Percentiles rank a stretch among this genome's conserved stretches.
Evolutionary conservation across 352 stramenopile genomes (phyloP).

Genomic region (Phytophthora ohioensis): DNA sequence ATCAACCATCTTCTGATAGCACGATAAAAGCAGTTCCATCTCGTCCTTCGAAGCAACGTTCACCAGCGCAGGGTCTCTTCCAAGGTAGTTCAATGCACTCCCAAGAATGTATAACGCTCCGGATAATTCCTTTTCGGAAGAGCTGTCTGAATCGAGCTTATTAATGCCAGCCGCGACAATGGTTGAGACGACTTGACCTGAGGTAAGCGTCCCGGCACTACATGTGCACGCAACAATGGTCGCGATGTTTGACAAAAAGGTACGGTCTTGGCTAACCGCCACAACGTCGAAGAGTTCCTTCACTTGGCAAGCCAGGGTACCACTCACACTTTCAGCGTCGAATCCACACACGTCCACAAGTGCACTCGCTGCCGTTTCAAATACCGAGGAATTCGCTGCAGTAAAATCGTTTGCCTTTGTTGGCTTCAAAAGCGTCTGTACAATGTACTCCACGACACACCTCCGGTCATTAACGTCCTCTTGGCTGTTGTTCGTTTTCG

Average conservation of each 20-base stretch:
- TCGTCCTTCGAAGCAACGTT: constrained; percentile 24
- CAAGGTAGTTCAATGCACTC: constrained; percentile 43
- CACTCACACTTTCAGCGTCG: constrained; percentile 39
- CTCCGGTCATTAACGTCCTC: constrained; percentile 36
- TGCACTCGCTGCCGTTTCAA: constrained; percentile 46
- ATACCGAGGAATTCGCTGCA: constrained; percentile 21
- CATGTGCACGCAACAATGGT: constrained; percentile 41
- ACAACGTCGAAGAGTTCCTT: constrained; percentile 37
- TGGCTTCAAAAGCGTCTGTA: constrained; percentile 51
- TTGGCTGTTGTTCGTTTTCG: constrained; percentile 12
- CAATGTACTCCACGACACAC: constrained; percentile 58
- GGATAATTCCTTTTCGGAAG: constrained; percentile 18
- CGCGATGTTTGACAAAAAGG: constrained; percentile 50
- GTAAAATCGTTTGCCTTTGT: constrained; percentile 2
- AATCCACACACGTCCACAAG: constrained; percentile 49
- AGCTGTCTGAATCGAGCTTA: constrained; percentile 28
- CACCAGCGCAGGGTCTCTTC: constrained; percentile 7
- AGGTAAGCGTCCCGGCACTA: constrained; percentile 25
- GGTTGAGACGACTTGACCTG: constrained; percentile 25
- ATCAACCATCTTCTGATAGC: constrained; percentile 39
- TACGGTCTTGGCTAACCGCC: constrained; percentile 37
- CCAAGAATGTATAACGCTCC: constrained; percentile 51
- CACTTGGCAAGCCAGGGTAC: constrained; percentile 28
- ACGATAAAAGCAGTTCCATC: constrained; percentile 34
- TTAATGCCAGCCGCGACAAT: constrained; percentile 32